Evolutionary conservation across 1,284 basidiomycete species (phyloP).

Genomic region (Fomitopsis pinicola): DNA sequence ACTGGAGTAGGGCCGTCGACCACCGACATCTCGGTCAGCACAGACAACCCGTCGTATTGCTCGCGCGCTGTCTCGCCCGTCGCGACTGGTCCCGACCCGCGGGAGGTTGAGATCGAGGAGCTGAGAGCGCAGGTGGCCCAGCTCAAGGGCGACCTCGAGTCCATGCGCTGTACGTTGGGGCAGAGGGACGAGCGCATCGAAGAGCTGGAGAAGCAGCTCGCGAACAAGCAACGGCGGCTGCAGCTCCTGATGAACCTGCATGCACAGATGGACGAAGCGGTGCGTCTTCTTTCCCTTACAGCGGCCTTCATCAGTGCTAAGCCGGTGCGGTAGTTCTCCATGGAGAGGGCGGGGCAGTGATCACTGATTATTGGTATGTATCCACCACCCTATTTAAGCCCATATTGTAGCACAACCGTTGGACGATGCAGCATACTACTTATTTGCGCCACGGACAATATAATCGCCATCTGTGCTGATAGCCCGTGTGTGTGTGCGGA

Average conservation of each 20-base stretch:
- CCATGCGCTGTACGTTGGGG: neutral
- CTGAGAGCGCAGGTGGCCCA: neutral
- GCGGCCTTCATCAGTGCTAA: neutral
- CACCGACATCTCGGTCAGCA: neutral
- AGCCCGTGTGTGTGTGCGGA: no score
- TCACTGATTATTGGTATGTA: neutral
- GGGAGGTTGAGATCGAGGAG: neutral
- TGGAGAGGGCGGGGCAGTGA: neutral
- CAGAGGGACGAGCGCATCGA: neutral
- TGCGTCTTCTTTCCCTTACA: neutral
- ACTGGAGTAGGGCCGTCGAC: neutral
- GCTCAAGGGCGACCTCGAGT: neutral
- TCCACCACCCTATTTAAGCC: neutral
- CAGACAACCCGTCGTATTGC: neutral
- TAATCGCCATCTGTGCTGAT: neutral
- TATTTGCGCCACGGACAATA: no score
- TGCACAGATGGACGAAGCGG: neutral
- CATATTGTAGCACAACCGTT: neutral
- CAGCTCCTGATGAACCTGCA: neutral
- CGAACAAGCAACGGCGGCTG: neutral
- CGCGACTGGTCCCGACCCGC: neutral
- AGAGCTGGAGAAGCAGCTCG: neutral
- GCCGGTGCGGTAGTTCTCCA: neutral
- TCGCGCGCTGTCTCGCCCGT: neutral
- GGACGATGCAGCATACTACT: neutral